Evolutionary conservation across 2,329 filamentous ascomycete genomes (phyloP), one percentile per base, ranked within the genome.

Genomic region (Colletotrichum liaoningense): DNA sequence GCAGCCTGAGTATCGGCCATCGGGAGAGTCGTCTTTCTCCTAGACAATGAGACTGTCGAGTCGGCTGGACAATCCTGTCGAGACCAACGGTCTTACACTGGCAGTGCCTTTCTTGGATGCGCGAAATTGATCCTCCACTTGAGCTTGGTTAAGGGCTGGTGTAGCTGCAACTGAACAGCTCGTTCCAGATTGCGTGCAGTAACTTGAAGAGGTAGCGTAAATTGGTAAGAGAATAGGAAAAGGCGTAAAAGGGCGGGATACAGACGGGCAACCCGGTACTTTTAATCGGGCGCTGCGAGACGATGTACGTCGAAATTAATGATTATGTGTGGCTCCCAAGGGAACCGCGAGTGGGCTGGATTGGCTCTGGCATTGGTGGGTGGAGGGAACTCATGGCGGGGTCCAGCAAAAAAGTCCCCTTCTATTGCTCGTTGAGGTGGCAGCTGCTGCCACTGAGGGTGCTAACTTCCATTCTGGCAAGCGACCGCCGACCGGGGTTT

Each of bases 291-390:
- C 49, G 55, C 70, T 35, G 59, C 70, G 12, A 73, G 67, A 63
- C 28, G 56, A 71, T 19, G 26, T 35, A 73, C 60, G 67, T 71
- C 56, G 62, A 66, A 73, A 71, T 66, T 73, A 66, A 38, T 71
- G 71, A 71, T 66, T 70, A 66, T 62, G 55, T 71, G 71, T 73
- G 71, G 71, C 71, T 63, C 46, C 67, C 59, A 14, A 64, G 38
- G 59, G 66, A 64, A 59, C 60, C 33, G 22, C 57, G 30, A 24
- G 63, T 60, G 63, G 68, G 56, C 56, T 54, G 55, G 68, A 60
- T 42, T 60, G 56, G 68, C 56, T 28, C 35, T 59, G 52, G 63
- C 16, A 69, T 73, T 73, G 66, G 70, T 73, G 70, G 66, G 52
- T 49, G 66, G 30, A 57, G 35, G 33, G 63, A 65, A 57, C 30